A percentile compares a stretch with the other conserved stretches of the same genome.
Evolutionary conservation across 495 filamentous ascomycete genomes (phyloP).

Genomic region (Penicillium lagena): DNA sequence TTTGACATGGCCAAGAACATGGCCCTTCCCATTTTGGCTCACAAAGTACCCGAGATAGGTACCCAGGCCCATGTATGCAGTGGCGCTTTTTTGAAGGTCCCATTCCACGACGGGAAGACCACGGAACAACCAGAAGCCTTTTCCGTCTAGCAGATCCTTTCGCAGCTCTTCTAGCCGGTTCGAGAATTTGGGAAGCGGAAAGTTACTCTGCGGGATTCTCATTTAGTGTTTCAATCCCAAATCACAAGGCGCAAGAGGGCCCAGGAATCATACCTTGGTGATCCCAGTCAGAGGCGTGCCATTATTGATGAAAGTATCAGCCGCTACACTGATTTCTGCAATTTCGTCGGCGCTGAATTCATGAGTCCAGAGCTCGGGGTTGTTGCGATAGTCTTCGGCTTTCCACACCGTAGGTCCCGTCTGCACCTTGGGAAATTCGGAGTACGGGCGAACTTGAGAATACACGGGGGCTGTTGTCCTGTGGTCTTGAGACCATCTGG

Average conservation of each 20-base stretch:
- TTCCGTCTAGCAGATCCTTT: slow-evolving; percentile 66
- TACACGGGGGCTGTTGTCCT: slow-evolving; percentile 76
- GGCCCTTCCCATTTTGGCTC: slow-evolving; percentile 72
- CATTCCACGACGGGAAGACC: slow-evolving; percentile 67
- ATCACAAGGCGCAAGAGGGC: neutral
- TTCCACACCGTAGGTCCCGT: slow-evolving; percentile 74
- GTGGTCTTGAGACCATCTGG: slow-evolving; percentile 61
- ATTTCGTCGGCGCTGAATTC: slow-evolving; percentile 60
- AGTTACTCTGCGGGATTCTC: slow-evolving; percentile 12
- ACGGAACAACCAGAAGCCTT: slow-evolving; percentile 80
- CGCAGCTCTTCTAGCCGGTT: slow-evolving; percentile 49
- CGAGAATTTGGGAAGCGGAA: slow-evolving; percentile 55
- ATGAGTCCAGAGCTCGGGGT: slow-evolving; percentile 74
- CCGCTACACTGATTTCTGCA: slow-evolving; percentile 56
- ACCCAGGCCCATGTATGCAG: slow-evolving; percentile 79
- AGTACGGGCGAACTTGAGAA: slow-evolving; percentile 58
- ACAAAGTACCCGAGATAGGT: slow-evolving; percentile 76
- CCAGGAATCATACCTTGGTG: slow-evolving; percentile 41
- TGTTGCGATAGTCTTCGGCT: slow-evolving; percentile 59
- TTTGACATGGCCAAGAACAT: slow-evolving; percentile 82
- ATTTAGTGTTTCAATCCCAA: neutral
- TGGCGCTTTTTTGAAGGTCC: slow-evolving; percentile 66
- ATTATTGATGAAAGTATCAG: slow-evolving; percentile 61
- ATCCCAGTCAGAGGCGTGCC: slow-evolving; percentile 67
- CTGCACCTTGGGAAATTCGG: slow-evolving; percentile 67